phyloP scores from a whole-genome alignment of 208 protist species.

The Acanthamoeba culbertsoni region DNA sequence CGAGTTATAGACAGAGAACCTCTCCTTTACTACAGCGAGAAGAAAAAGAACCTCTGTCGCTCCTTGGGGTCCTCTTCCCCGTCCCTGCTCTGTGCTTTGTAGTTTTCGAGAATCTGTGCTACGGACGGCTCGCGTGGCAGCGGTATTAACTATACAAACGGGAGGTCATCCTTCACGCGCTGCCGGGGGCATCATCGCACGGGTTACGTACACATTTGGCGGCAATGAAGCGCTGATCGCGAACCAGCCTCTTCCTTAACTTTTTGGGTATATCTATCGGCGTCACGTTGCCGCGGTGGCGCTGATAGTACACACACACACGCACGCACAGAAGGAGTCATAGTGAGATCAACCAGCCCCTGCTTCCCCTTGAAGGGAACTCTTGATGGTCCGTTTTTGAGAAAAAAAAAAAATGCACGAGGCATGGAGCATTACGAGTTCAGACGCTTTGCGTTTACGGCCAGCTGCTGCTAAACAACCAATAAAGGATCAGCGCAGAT shows the following conservation, averaged over 20 bases:
- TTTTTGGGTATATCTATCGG: slow-evolving; percentile 42
- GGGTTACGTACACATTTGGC: not conserved
- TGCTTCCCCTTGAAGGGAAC: too few species aligned
- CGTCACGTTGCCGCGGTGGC: not conserved
- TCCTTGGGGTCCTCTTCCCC: not conserved
- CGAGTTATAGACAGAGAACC: not conserved
- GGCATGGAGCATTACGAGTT: not conserved
- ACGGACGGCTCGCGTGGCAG: not conserved
- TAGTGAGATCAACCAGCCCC: too few species aligned
- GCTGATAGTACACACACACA: not conserved
- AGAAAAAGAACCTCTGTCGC: not conserved
- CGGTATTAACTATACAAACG: not conserved
- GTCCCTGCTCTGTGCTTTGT: not conserved
- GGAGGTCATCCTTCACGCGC: too few species aligned
- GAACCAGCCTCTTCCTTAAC: slow-evolving; percentile 33
- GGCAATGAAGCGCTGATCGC: not conserved
- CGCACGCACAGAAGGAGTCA: too few species aligned
- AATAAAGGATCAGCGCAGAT: not conserved
- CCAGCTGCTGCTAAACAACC: not conserved
- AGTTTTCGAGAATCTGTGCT: not conserved
- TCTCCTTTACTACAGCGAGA: not conserved
- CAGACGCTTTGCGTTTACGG: slow-evolving; percentile 20
- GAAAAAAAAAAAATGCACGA: not conserved
- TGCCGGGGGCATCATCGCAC: too few species aligned
- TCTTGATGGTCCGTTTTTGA: too few species aligned